These are phyloP conservation scores for Trichothecium roseum DNA, from an alignment of 2,329 filamentous ascomycete genomes.

Conservation along the genomic window DNA sequence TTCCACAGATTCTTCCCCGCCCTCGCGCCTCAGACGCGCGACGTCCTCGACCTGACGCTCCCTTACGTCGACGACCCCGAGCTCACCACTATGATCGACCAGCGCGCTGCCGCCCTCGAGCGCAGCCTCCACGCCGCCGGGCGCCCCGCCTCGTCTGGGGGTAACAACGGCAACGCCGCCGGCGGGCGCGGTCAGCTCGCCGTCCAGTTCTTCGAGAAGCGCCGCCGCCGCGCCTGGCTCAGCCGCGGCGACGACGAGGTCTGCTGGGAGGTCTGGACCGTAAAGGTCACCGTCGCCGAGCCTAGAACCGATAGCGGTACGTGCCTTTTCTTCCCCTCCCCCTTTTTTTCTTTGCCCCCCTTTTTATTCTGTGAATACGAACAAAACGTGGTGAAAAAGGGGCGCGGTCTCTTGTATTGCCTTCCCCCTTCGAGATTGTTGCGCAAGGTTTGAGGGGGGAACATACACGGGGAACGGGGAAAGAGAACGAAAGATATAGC, in stretches of 20 bases:
- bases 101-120: constrained; percentile 68
- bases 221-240: constrained; percentile 67
- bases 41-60: constrained; percentile 82
- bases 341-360: constrained; percentile 1
- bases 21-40: constrained; percentile 70
- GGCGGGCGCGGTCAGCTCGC: constrained; percentile 68
- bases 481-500: too few relatives aligned
- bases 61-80: constrained; percentile 84
- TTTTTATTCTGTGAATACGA: too few relatives aligned
- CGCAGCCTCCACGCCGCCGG: constrained; percentile 59
- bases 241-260: constrained; percentile 81
- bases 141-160: constrained; percentile 31
- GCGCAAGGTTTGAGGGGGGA: too few relatives aligned
- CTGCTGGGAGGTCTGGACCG: constrained; percentile 93
- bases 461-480: too few relatives aligned
- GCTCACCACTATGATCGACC: constrained; percentile 87
- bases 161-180: constrained; percentile 11
- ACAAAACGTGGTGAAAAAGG: too few relatives aligned
- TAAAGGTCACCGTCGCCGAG: constrained; percentile 87
- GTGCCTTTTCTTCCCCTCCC: too few relatives aligned
- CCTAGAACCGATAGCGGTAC: constrained; percentile 79
- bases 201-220: constrained; percentile 93
- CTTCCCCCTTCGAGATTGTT: background rate
- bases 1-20: constrained; percentile 96
- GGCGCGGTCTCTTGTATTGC: background rate